phyloP scores from a whole-genome alignment of 768 basidiomycete genomes.

The Dioszegia crocea region DNA sequence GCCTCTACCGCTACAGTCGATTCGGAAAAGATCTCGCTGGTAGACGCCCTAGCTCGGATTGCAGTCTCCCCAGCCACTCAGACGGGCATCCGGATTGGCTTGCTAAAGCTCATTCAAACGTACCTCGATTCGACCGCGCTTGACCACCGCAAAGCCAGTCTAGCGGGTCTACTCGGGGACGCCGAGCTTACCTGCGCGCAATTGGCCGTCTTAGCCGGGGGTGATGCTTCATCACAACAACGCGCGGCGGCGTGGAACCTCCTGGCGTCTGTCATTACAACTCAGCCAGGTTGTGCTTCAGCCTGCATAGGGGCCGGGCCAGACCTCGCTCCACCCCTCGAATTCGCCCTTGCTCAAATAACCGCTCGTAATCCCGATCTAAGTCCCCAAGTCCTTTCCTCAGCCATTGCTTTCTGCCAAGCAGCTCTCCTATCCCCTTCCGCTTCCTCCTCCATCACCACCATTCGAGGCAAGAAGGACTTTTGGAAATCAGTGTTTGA shows the following conservation, averaged over 20 bases:
- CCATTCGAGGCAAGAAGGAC: conserved; percentile 57
- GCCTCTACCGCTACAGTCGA: neutral
- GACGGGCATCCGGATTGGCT: conserved; percentile 14
- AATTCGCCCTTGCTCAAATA: conserved; percentile 64
- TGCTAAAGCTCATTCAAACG: conserved; percentile 23
- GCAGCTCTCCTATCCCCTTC: conserved; percentile 65
- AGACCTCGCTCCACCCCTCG: conserved; percentile 56
- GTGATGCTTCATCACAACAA: conserved; percentile 57
- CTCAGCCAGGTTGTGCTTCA: conserved; percentile 75
- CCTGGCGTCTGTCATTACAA: conserved; percentile 72
- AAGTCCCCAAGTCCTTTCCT: conserved; percentile 70
- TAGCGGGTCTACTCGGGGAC: conserved; percentile 33
- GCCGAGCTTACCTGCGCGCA: conserved; percentile 13
- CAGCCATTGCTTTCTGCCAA: conserved; percentile 62
- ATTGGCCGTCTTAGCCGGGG: conserved; percentile 12
- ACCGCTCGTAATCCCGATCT: conserved; percentile 65
- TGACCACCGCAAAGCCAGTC: conserved; percentile 26
- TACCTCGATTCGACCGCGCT: conserved; percentile 22
- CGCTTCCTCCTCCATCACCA: conserved; percentile 63
- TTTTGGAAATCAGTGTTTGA: conserved; percentile 70
- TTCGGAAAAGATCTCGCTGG: conserved; percentile 19
- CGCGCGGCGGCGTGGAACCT: conserved; percentile 70
- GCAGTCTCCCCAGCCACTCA: conserved; percentile 9
- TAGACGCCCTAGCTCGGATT: conserved; percentile 26
- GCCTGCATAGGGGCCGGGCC: conserved; percentile 55